A percentile compares a stretch with the other conserved stretches of the same genome.
Evolutionary conservation across 179 eudicot species (phyloP).

Genomic region (Camellia oleifera): DNA sequence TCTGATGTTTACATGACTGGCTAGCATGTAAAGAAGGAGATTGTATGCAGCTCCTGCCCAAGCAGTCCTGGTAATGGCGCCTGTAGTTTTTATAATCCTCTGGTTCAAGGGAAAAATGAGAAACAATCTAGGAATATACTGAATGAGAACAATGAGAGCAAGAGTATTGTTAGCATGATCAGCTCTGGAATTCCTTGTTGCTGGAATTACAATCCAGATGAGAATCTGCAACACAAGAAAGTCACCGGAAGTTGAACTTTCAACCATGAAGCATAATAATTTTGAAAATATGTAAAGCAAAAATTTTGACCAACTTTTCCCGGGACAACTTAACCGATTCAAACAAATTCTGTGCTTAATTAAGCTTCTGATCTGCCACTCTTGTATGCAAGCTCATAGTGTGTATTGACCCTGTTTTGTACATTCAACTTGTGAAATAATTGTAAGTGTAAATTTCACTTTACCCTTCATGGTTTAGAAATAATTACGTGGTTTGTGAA

Average conservation of each 20-base stretch:
- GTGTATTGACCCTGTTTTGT: not conserved
- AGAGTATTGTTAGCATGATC: slow-evolving; percentile 59
- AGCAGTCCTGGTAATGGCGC: slow-evolving; percentile 68
- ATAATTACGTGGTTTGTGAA: too few relatives aligned
- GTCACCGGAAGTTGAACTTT: not conserved
- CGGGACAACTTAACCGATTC: not conserved
- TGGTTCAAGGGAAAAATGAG: slow-evolving; percentile 76
- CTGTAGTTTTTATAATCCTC: slow-evolving; percentile 72
- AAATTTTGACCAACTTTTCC: not conserved
- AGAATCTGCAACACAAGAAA: slow-evolving; percentile 46
- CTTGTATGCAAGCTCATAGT: not conserved
- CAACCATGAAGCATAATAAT: not conserved
- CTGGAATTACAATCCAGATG: slow-evolving; percentile 68
- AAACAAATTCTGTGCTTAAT: not conserved
- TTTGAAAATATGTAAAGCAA: not conserved
- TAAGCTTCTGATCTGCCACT: not conserved
- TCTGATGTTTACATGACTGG: slow-evolving; percentile 66
- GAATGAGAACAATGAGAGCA: slow-evolving; percentile 65
- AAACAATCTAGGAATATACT: slow-evolving; percentile 70
- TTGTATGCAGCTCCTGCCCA: slow-evolving; percentile 92
- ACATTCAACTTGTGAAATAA: not conserved
- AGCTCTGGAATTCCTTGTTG: slow-evolving; percentile 32
- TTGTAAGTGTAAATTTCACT: not conserved
- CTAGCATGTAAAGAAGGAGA: slow-evolving; percentile 71
- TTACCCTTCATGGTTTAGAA: too few relatives aligned